Percentiles rank a stretch among this genome's conserved stretches.
These are phyloP conservation scores for Xylaria polymorpha DNA, from an alignment of 2,329 filamentous ascomycete species.

Conservation along the genomic window DNA sequence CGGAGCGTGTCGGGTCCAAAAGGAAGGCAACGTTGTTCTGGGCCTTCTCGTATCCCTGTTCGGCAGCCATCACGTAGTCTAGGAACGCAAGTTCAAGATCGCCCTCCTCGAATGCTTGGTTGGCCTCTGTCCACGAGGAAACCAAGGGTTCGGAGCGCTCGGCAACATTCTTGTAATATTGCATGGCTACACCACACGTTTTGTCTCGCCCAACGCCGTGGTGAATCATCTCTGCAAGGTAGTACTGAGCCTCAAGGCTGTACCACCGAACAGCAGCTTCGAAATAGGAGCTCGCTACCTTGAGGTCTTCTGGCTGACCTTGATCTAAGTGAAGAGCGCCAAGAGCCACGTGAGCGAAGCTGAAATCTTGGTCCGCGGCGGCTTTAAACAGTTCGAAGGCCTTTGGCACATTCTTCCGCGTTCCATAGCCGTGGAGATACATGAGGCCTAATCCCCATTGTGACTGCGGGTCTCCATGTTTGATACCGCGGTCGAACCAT, in stretches of 20 bases:
- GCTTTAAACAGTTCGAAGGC: slow-evolving; percentile 82
- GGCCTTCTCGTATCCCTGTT: slow-evolving; percentile 89
- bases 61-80: slow-evolving; percentile 85
- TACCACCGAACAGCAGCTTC: slow-evolving; percentile 85
- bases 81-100: slow-evolving; percentile 84
- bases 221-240: slow-evolving; percentile 87
- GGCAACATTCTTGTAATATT: slow-evolving; percentile 84
- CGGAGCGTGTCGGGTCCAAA: slow-evolving; percentile 77
- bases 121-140: slow-evolving; percentile 85
- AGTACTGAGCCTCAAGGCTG: slow-evolving; percentile 91
- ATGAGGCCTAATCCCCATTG: slow-evolving; percentile 88
- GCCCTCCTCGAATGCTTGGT: slow-evolving; percentile 81
- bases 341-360: slow-evolving; percentile 83
- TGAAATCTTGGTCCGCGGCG: slow-evolving; percentile 84
- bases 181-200: slow-evolving; percentile 79
- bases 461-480: slow-evolving; percentile 81
- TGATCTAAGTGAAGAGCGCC: slow-evolving; percentile 89
- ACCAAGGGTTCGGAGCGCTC: slow-evolving; percentile 78
- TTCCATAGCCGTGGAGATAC: slow-evolving; percentile 80
- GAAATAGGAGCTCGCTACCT: slow-evolving; percentile 84
- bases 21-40: slow-evolving; percentile 92
- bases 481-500: slow-evolving; percentile 86
- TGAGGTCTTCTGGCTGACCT: slow-evolving; percentile 75
- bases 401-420: slow-evolving; percentile 72
- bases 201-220: slow-evolving; percentile 83